Base-by-base conservation (phyloP, 1,284 basidiomycete genomes). In the Cutaneotrichosporon arboriforme region DNA sequence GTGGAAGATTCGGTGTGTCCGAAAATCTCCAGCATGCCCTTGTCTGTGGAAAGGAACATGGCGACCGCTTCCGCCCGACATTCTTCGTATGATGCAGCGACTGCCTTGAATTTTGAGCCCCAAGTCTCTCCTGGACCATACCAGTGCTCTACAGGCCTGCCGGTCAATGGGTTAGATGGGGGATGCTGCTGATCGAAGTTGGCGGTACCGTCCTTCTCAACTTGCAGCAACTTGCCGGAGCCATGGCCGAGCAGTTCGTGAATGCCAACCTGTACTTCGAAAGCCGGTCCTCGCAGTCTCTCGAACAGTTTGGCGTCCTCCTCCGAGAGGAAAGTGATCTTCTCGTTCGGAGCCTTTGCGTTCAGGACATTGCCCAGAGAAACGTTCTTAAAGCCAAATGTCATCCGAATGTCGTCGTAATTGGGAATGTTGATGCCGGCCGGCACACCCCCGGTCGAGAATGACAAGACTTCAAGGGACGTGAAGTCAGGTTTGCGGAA, bases 401-500 rank as follows among this genome's bases (percentile, higher is more conserved):
- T 46, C 51, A 55, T 54, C 21, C 57, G 48, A 18, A 59, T 53
- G 21, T 44, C 45, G 52, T 57, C 53, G 34, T 45, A 52, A 49
- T 54, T 58, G 13, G 52, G 52, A 14, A 53, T 49, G 52, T 53
- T 53, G 36, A 53, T 53, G n/a, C 52, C 52, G 37, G 57, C 57
- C 9, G 57, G 57, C 13, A 58, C 53, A 15, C 57, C 57, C n/a
- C 54, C 57, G 0, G 57, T 59, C 8, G 51, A 23, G 22, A 59
- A 59, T 12, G 52, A 35, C 61, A 38, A 53, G 38, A 43, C 67
- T 51, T 69, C 63, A 21, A 73, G 64, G 21, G 68, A 86, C 0
- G 89, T 90, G 66, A 91, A 91, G 66, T 90, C 89, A 2, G 68
- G 87, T 87, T 55, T 53, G 82, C 80, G 79, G 91, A 91, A 89